These are phyloP conservation scores for Fennellomyces sp. DNA, from an alignment of 371 early-diverging fungal species.

Conservation along the genomic window DNA sequence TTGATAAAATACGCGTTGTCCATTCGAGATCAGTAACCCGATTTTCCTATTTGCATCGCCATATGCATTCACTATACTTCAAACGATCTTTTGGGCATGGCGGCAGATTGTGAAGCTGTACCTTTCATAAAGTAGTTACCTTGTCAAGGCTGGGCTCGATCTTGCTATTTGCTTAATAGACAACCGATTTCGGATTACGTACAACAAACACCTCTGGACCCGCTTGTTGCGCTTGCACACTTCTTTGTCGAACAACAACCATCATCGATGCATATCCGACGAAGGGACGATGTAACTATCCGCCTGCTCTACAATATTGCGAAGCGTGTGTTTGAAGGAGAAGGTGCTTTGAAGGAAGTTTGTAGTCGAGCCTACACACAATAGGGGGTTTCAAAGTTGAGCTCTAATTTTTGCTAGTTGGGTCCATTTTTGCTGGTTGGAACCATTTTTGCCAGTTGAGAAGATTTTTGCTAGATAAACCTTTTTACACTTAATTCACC, in stretches of 20 bases:
- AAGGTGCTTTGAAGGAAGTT: constrained; percentile 15
- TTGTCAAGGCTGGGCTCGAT: constrained; percentile 17
- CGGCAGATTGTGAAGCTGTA: neutral
- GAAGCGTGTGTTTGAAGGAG: constrained; percentile 14
- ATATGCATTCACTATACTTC: constrained; percentile 3
- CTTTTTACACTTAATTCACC: no score
- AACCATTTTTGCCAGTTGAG: no score
- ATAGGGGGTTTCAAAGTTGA: constrained; percentile 11
- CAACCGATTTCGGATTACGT: constrained; percentile 12
- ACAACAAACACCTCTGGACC: constrained; percentile 12
- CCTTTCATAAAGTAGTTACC: constrained; percentile 3
- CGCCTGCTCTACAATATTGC: constrained; percentile 20
- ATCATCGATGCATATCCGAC: constrained; percentile 16
- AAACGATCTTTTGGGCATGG: constrained; percentile 3
- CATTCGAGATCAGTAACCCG: neutral
- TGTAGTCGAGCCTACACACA: constrained; percentile 8
- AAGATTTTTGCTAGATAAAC: no score
- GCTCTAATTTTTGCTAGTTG: no score
- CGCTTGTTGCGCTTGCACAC: constrained; percentile 20
- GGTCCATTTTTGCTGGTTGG: no score
- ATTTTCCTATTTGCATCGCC: neutral
- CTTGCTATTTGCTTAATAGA: constrained; percentile 16
- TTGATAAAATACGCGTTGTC: neutral
- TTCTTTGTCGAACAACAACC: constrained; percentile 18
- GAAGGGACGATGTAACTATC: constrained; percentile 18